Evolutionary conservation across 1,284 basidiomycete species (phyloP).

Genomic region (Cryptococcus maquisensis): DNA sequence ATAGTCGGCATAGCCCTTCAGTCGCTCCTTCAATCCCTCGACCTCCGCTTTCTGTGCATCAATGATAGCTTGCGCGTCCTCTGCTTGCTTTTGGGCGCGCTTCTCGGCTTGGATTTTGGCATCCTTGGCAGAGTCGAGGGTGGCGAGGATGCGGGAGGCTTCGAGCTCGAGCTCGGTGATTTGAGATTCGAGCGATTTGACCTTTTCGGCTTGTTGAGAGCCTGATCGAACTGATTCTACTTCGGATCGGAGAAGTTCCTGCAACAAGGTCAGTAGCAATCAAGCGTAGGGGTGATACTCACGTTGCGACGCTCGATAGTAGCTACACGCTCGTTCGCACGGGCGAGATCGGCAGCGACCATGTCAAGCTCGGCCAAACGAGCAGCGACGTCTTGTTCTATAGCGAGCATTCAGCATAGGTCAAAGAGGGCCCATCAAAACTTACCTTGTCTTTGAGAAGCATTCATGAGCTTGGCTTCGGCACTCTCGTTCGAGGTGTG

Average conservation of each 20-base stretch:
- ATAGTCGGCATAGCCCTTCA: slow-evolving; percentile 75
- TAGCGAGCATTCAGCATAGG: slow-evolving; percentile 2
- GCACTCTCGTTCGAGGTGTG: slow-evolving; percentile 85
- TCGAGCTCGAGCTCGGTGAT: slow-evolving; percentile 69
- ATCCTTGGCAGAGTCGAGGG: slow-evolving; percentile 66
- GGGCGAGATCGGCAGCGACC: slow-evolving; percentile 84
- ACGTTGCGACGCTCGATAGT: slow-evolving; percentile 90
- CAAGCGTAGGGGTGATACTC: slow-evolving; percentile 22
- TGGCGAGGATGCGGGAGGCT: slow-evolving; percentile 62
- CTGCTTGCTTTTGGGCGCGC: slow-evolving; percentile 55
- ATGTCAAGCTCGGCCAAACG: slow-evolving; percentile 88
- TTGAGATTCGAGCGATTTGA: slow-evolving; percentile 67
- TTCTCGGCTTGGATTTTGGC: slow-evolving; percentile 56
- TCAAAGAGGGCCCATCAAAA: not conserved
- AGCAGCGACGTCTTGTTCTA: slow-evolving; percentile 83
- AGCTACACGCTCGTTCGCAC: slow-evolving; percentile 85
- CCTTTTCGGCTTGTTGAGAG: slow-evolving; percentile 65
- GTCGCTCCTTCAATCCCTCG: slow-evolving; percentile 61
- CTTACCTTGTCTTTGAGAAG: slow-evolving; percentile 77
- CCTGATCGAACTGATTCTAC: slow-evolving; percentile 83
- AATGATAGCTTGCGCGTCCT: slow-evolving; percentile 62
- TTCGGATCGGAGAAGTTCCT: slow-evolving; percentile 89
- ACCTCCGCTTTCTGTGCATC: slow-evolving; percentile 61
- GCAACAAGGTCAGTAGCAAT: slow-evolving; percentile 8
- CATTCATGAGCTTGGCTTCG: slow-evolving; percentile 84